A percentile compares a stretch with the other conserved stretches of the same genome.
These are phyloP conservation scores for Inga laurina DNA, from an alignment of 306 rosid species.

Conservation along the genomic window DNA sequence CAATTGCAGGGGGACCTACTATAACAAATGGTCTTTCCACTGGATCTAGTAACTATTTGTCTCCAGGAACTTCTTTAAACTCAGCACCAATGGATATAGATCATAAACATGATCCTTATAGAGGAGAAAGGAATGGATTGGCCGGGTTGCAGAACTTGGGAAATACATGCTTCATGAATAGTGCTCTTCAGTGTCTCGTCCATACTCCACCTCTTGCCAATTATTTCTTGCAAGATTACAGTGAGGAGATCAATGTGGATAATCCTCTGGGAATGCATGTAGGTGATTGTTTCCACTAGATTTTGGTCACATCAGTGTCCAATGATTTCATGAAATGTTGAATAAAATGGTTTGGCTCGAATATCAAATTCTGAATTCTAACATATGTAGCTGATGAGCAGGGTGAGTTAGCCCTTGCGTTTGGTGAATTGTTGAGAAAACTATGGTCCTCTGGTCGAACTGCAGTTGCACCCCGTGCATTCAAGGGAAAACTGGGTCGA, in stretches of 20 bases:
- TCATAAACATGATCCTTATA: conserved; percentile 54
- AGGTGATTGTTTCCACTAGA: conserved; percentile 42
- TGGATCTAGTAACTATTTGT: conserved; percentile 51
- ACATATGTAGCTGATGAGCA: conserved; percentile 44
- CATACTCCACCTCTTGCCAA: conserved; percentile 88
- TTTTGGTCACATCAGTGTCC: conserved; percentile 16
- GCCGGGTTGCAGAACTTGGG: conserved; percentile 98
- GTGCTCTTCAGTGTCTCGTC: conserved; percentile 90
- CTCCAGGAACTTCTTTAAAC: conserved; percentile 61
- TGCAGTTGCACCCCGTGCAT: conserved; percentile 81
- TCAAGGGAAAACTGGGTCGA: conserved; percentile 91
- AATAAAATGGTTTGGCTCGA: conserved; percentile 19
- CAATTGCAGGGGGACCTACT: conserved; percentile 94
- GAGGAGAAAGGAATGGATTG: conserved; percentile 82
- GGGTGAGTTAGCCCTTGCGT: conserved; percentile 98
- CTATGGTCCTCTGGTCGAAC: conserved; percentile 93
- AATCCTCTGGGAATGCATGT: conserved; percentile 98
- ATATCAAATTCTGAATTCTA: conserved; percentile 26
- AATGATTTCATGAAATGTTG: conserved; percentile 14
- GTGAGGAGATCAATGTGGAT: conserved; percentile 82
- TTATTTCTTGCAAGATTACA: conserved; percentile 91
- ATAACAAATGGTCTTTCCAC: conserved; percentile 84
- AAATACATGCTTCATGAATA: conserved; percentile 98
- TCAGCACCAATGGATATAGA: conserved; percentile 63
- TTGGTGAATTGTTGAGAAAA: conserved; percentile 92